A percentile compares a stretch with the other conserved stretches of the same genome.
phyloP scores from a whole-genome alignment of 164 flowering plant genomes.

The Echeveria elegans region DNA sequence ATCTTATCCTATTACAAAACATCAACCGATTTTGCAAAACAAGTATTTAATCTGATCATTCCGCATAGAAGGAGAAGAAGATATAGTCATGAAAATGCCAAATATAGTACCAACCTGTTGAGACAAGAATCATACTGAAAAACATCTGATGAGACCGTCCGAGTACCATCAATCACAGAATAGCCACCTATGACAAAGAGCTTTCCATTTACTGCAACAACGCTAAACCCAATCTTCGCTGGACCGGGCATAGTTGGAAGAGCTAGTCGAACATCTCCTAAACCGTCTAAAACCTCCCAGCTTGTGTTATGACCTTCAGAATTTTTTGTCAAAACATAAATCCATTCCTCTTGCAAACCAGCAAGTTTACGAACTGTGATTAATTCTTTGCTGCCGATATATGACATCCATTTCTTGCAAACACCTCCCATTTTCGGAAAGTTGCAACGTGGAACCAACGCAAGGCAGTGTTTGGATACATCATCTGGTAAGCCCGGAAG shows the following conservation, averaged over 20 bases:
- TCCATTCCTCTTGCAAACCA: constrained; percentile 82
- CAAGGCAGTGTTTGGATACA: constrained; percentile 83
- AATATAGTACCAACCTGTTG: constrained; percentile 49
- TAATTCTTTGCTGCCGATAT: constrained; percentile 72
- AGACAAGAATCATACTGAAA: constrained; percentile 84
- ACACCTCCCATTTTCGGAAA: constrained; percentile 82
- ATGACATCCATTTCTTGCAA: constrained; percentile 70
- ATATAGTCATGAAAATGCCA: not conserved
- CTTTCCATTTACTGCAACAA: constrained; percentile 71
- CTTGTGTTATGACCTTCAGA: constrained; percentile 54
- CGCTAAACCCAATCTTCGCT: constrained; percentile 52
- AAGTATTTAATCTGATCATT: not conserved
- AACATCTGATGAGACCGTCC: constrained; percentile 56
- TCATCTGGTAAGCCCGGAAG: constrained; percentile 93
- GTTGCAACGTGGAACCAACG: constrained; percentile 72
- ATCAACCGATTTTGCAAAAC: not conserved
- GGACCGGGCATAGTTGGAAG: constrained; percentile 87
- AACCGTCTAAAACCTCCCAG: constrained; percentile 79
- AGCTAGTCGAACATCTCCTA: constrained; percentile 31
- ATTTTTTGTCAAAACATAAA: constrained; percentile 58
- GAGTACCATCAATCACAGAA: constrained; percentile 32
- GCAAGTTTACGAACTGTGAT: constrained; percentile 59
- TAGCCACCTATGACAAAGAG: constrained; percentile 81
- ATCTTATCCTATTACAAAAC: not conserved
- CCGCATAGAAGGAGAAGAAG: not conserved